Conservation (phyloP, 225 moss, liverwort and hornwort genomes). For the Polytrichum formosum region DNA sequence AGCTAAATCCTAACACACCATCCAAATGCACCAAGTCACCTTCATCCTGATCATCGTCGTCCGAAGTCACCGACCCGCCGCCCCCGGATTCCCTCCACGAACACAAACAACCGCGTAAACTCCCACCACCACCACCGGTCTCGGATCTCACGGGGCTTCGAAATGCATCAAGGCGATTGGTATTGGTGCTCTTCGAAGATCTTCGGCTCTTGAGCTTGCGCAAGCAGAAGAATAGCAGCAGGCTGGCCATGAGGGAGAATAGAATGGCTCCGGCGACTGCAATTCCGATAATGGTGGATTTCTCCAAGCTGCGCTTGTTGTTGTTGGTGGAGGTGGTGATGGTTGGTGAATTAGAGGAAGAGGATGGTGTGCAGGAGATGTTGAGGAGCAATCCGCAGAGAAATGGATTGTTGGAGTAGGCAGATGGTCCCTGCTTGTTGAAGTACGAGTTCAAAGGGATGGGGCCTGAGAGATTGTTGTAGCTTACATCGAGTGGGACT, state of each 20-base stretch:
- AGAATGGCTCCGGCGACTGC: constrained; percentile 16
- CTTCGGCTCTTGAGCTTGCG: constrained; percentile 20
- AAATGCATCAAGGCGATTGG: background rate
- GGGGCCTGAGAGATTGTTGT: constrained; percentile 9
- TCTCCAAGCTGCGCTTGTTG: constrained; percentile 8
- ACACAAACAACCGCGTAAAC: constrained; percentile 38
- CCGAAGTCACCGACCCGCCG: constrained; percentile 8
- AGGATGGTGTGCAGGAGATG: constrained; percentile 16
- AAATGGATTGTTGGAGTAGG: constrained; percentile 33
- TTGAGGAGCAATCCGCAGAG: constrained; percentile 41
- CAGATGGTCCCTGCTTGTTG: constrained; percentile 24
- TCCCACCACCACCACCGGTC: constrained; percentile 9
- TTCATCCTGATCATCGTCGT: constrained; percentile 19
- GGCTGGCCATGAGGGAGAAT: constrained; percentile 26
- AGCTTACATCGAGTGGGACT: constrained; percentile 3
- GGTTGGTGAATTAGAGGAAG: constrained; percentile 14
- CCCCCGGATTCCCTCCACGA: constrained; percentile 35
- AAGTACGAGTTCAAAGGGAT: constrained; percentile 25
- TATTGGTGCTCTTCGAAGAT: constrained; percentile 8
- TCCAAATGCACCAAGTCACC: constrained; percentile 49
- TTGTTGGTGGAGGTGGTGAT: background rate
- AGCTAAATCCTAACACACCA: constrained; percentile 32
- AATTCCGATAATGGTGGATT: constrained; percentile 21
- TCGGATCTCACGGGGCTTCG: constrained; percentile 20
- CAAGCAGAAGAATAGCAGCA: constrained; percentile 26